Percentiles rank a stretch among this genome's conserved stretches.
Evolutionary conservation across 1,284 basidiomycete genomes (phyloP).

Genomic region (Pseudozyma tsukubaensis): DNA sequence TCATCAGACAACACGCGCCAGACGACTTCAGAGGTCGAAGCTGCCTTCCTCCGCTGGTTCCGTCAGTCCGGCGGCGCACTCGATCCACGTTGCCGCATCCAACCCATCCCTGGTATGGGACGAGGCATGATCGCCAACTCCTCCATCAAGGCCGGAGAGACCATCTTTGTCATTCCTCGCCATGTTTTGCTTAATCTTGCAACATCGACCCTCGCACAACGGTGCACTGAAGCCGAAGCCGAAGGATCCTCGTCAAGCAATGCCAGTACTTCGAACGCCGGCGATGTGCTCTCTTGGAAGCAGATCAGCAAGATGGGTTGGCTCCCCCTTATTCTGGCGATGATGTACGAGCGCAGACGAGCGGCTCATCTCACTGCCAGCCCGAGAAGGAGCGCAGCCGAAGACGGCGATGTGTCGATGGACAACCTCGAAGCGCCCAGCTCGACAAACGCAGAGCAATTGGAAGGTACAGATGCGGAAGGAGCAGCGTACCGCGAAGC

Average conservation of each 20-base stretch:
- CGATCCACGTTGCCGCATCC: slow-evolving; percentile 71
- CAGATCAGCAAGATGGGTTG: slow-evolving; percentile 74
- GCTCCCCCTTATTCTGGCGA: slow-evolving; percentile 86
- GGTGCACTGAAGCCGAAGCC: slow-evolving; percentile 28
- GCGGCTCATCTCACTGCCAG: slow-evolving; percentile 10
- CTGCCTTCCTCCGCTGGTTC: slow-evolving; percentile 70
- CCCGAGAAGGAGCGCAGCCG: neutral
- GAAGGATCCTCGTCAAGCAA: slow-evolving; percentile 17
- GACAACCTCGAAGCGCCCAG: slow-evolving; percentile 16
- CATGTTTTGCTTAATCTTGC: slow-evolving; percentile 80
- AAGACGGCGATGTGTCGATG: slow-evolving; percentile 49
- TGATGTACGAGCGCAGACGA: slow-evolving; percentile 87
- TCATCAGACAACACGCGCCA: slow-evolving; percentile 18
- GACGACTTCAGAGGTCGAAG: slow-evolving; percentile 41
- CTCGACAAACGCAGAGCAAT: neutral
- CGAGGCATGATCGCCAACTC: slow-evolving; percentile 78
- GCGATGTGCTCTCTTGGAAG: slow-evolving; percentile 23
- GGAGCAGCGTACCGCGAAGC: slow-evolving; percentile 11
- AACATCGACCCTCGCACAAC: slow-evolving; percentile 75
- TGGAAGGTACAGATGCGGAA: slow-evolving; percentile 37
- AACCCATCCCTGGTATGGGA: slow-evolving; percentile 74
- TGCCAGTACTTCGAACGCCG: neutral
- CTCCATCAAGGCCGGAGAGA: slow-evolving; percentile 79
- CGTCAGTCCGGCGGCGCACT: slow-evolving; percentile 66
- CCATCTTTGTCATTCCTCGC: slow-evolving; percentile 86